Base-by-base conservation (phyloP, 192 early-diverging fungal species). In the Coemansia guatemalensis region DNA sequence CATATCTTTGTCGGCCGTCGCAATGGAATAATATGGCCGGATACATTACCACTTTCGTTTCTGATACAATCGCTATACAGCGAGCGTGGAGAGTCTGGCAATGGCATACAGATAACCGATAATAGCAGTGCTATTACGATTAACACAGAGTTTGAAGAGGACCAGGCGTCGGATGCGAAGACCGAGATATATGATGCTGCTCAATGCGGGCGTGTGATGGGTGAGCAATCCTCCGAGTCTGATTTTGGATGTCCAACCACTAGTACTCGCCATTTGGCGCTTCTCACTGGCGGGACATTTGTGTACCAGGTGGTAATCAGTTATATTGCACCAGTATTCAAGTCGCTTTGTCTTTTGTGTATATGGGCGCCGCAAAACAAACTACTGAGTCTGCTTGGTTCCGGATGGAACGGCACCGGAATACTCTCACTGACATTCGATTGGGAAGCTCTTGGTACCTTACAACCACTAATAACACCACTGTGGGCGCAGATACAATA, bases 351-450 rank as follows among this genome's bases (percentile, higher is more conserved):
- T 24, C 67, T 85, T 56, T 68, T 90, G 6, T 90, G 88, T 59
- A 55, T 86, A 49, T 66, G 80, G 48, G 71, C 70, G 6, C 75
- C 74, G 9, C 27, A 32, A 8, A 80, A 63, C 60, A 58, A 62
- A 53, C 11, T 77, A 1, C 24, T 77, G 22, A 59, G 68, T 17
- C 53, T 64, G 27, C 56, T 80, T 26, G 74, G 78, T 23, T 75
- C 77, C 18, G 83, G 70, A 44, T 81, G 69, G 44, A 82, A 84
- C 22, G 91, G 89, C 22, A 59, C 89, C 14, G 91, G 91, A 9
- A 83, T 90, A 11, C 66, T 87, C 25, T 86, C 84, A 26, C 71
- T 93, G 44, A 84, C 88, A 6, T 72, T 92, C 35, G 90, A 94
- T 74, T 93, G 91, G 92, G 85, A 65, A 29, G 72, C 84, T 7